A percentile compares a stretch with the other conserved stretches of the same genome.
Evolutionary conservation across 805 yeast genomes (phyloP).

Genomic region (Jamesozyma piceae): DNA sequence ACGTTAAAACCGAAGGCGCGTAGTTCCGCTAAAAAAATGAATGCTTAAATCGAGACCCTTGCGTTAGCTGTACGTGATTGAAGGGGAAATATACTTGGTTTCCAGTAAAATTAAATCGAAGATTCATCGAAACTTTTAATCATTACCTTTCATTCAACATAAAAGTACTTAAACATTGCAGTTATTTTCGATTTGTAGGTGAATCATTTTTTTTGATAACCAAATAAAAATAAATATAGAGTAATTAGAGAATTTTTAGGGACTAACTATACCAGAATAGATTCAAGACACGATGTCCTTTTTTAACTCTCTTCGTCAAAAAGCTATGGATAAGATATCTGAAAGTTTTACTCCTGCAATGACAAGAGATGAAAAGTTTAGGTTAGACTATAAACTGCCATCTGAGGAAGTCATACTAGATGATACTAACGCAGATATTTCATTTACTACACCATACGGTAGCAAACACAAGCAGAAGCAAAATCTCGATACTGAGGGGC

Average conservation of each 20-base stretch:
- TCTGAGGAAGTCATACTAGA: conserved; percentile 55
- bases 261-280: neutral
- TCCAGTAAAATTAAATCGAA: too few species aligned
- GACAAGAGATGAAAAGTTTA: conserved; percentile 61
- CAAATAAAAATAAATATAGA: too few species aligned
- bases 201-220: too few species aligned
- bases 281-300: conserved; percentile 34
- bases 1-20: neutral
- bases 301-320: conserved; percentile 36
- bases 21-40: too few species aligned
- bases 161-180: too few species aligned
- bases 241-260: too few species aligned
- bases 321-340: conserved; percentile 36
- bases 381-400: conserved; percentile 62
- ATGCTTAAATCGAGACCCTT: neutral
- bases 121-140: too few species aligned
- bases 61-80: neutral
- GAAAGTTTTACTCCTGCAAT: conserved; percentile 33
- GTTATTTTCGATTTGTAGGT: too few species aligned
- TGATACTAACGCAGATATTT: conserved; percentile 59
- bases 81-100: neutral
- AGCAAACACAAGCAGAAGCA: conserved; percentile 6
- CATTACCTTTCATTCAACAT: too few species aligned
- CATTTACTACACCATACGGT: conserved; percentile 24
- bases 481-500: conserved; percentile 4